phyloP scores from a whole-genome alignment of 495 filamentous ascomycete species.

The Astrocystis sublimbata region DNA sequence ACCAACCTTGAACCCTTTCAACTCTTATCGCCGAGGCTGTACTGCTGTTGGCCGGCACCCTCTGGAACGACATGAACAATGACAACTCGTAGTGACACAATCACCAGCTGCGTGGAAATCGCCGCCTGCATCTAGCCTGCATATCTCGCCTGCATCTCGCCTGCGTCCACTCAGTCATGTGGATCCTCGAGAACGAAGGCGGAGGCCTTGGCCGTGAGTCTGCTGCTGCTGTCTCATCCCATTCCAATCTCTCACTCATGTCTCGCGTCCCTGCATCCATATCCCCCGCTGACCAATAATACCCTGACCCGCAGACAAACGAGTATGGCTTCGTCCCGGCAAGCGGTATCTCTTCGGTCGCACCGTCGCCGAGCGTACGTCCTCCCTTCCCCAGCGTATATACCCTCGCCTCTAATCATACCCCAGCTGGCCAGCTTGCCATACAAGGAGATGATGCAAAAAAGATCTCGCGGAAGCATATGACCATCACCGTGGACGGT shows the following conservation, averaged over 20 bases:
- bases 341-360: constrained; percentile 81
- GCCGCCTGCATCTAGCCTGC: too few relatives aligned
- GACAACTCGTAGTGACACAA: not conserved
- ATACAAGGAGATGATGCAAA: constrained; percentile 59
- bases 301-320: constrained; percentile 54
- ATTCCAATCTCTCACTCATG: not conserved
- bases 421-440: constrained; percentile 54
- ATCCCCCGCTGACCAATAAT: not conserved
- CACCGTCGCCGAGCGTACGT: constrained; percentile 52
- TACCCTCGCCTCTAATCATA: constrained; percentile 23
- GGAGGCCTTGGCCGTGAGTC: constrained; percentile 52
- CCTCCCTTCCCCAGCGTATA: not conserved
- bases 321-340: constrained; percentile 79
- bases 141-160: too few relatives aligned
- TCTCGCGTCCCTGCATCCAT: not conserved
- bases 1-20: too few relatives aligned
- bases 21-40: not conserved
- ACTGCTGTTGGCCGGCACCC: not conserved
- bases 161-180: constrained; percentile 45
- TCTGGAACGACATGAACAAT: not conserved
- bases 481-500: constrained; percentile 69
- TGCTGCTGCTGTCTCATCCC: not conserved
- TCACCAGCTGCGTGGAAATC: too few relatives aligned
- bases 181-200: constrained; percentile 59
- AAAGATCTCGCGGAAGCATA: constrained; percentile 85